Base-by-base conservation (phyloP, 148 eudicot species). In the Rhododendron ferrugineum region DNA sequence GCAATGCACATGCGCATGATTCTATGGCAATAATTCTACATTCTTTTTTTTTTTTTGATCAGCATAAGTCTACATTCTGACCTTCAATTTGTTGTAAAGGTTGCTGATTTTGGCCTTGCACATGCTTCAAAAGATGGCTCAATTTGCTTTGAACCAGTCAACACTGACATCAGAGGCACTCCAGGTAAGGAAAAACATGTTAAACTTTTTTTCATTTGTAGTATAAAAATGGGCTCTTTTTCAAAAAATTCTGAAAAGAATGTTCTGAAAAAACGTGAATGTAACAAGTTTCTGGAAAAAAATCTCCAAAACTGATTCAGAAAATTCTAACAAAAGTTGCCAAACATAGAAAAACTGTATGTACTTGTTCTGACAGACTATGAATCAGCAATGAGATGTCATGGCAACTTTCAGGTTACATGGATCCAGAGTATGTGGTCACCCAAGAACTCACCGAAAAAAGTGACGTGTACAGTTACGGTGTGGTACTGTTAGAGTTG, bases 41-140 rank as follows among this genome's bases (percentile, higher is more conserved):
- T 30, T 32, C 60, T 40, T n/a, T n/a, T n/a, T n/a, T n/a, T n/a
- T n/a, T n/a, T n/a, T n/a, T n/a, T n/a, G n/a, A n/a, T n/a, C n/a
- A n/a, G n/a, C n/a, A 9, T 30, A 73, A 3, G 72, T 73, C 79
- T 50, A 56, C 8, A 10, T 30, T 32, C 60, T 40, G 30, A 13
- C 70, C 60, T 16, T 26, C 78, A 84, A 54, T 54, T 82, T 85
- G 80, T 66, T 84, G 47, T 88, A 83, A 87, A 97, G 99, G 91
- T 95, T 93, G 98, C 99, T 76, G 99, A 95, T 91, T 97, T 93
- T 88, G 98, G 99, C 83, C 98, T 97, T 88, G 96, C 92, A 36
- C 95, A 90, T 90, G 99, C 96, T 83, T 92, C 98, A 46, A 95
- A 94, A 87, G 95, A 92, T 85, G 98, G 99, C 81, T 95, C 98